Evolutionary conservation across 2,329 filamentous ascomycete species (phyloP).

Genomic region (Dothistroma septosporum): DNA sequence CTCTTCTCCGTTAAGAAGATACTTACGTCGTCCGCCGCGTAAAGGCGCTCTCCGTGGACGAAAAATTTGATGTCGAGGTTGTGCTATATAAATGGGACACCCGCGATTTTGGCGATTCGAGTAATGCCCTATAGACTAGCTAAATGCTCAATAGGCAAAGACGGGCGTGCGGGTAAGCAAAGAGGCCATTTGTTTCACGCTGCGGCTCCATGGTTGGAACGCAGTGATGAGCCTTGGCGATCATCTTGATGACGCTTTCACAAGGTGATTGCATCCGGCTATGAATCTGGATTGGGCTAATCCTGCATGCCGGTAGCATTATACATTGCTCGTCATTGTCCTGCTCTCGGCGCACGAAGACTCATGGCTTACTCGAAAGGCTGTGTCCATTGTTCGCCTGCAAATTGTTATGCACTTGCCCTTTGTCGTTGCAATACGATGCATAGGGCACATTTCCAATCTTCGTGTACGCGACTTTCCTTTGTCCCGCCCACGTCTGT

Average conservation of each 20-base stretch:
- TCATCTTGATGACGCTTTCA: slow-evolving; percentile 15
- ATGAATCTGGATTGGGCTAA: background rate
- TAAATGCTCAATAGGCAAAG: slow-evolving; percentile 30
- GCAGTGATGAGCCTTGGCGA: slow-evolving; percentile 23
- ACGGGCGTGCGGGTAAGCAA: slow-evolving; percentile 22
- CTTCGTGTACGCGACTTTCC: background rate
- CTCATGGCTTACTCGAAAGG: background rate
- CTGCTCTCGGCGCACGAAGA: background rate
- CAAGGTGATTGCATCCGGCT: background rate
- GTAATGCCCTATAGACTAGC: slow-evolving; percentile 30
- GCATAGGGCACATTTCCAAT: background rate
- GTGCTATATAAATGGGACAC: slow-evolving; percentile 23
- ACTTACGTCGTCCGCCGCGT: no score
- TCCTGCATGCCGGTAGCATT: background rate
- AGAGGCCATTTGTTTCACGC: slow-evolving; percentile 25
- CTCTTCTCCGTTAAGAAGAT: no score
- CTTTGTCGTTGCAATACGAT: background rate
- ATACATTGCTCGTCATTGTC: background rate
- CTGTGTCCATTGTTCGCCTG: background rate
- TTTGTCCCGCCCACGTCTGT: background rate
- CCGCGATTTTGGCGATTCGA: slow-evolving; percentile 18
- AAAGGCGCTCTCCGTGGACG: no score
- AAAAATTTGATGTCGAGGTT: no score
- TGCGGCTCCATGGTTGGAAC: slow-evolving; percentile 18
- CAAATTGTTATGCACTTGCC: background rate